Percentiles rank a stretch among this genome's conserved stretches.
These are phyloP conservation scores for Claviceps spartinae DNA, from an alignment of 2,329 filamentous ascomycete genomes.

Conservation along the genomic window DNA sequence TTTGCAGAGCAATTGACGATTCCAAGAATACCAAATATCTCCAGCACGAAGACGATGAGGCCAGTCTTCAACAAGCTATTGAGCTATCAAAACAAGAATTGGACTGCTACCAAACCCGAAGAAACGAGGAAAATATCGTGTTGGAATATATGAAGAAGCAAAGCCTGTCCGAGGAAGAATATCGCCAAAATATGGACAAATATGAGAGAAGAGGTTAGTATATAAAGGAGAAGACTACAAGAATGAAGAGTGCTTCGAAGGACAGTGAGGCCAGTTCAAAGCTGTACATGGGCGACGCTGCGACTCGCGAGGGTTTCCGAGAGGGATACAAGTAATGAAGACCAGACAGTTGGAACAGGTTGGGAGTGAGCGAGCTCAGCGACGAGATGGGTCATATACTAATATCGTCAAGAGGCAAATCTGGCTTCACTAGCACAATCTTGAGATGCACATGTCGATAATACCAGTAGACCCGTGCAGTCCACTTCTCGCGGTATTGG, in stretches of 20 bases:
- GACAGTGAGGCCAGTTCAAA: constrained; percentile 14
- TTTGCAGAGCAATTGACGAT: no score
- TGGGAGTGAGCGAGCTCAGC: not conserved
- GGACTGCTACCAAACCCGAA: constrained; percentile 26
- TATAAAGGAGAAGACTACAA: constrained; percentile 28
- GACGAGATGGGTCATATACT: not conserved
- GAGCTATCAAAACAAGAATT: constrained; percentile 30
- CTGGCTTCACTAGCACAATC: no score
- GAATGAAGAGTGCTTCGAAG: constrained; percentile 41
- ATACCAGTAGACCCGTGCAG: no score
- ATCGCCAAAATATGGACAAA: constrained; percentile 20
- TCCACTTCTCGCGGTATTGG: no score
- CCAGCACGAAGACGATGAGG: not conserved
- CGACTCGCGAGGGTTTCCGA: constrained; percentile 12
- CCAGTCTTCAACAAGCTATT: constrained; percentile 31
- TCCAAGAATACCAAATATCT: no score
- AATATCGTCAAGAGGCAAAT: no score
- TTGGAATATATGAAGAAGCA: constrained; percentile 68
- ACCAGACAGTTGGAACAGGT: not conserved
- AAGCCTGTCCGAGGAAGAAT: constrained; percentile 55
- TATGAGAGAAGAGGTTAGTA: constrained; percentile 18
- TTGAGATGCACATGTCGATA: no score
- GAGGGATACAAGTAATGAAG: not conserved
- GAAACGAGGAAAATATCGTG: constrained; percentile 57
- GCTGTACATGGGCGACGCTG: constrained; percentile 17